A percentile compares a stretch with the other conserved stretches of the same genome.
These are phyloP conservation scores for Leccinum variicolor DNA, from an alignment of 768 basidiomycete species.

Conservation along the genomic window DNA sequence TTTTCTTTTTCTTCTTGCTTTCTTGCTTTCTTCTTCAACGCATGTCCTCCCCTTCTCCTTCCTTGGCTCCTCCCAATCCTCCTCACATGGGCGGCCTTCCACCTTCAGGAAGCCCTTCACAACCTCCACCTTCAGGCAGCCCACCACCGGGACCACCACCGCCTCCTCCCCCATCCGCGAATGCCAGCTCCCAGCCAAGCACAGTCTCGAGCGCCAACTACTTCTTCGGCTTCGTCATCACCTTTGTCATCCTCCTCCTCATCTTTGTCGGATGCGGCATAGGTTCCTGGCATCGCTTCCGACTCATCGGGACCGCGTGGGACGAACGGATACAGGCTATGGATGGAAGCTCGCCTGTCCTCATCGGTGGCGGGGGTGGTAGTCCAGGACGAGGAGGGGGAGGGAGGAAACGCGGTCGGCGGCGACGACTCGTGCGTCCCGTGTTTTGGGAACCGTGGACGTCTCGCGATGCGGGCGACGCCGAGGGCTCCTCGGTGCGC, in stretches of 20 bases:
- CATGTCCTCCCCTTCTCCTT: not conserved
- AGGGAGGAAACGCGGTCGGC: constrained; percentile 14
- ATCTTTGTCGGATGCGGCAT: constrained; percentile 52
- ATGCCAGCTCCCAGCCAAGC: not conserved
- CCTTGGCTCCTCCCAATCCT: too few relatives aligned
- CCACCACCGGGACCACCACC: not conserved
- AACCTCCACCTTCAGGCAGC: not conserved
- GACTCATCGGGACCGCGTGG: constrained; percentile 17
- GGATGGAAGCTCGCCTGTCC: constrained; percentile 3
- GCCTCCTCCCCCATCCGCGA: not conserved
- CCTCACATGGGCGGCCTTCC: not conserved
- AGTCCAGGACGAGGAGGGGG: not conserved
- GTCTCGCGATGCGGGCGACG: not conserved
- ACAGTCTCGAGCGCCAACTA: constrained; percentile 23
- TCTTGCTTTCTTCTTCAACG: not conserved
- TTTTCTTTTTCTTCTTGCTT: not conserved
- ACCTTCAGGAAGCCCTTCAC: not conserved
- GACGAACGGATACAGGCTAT: constrained; percentile 17
- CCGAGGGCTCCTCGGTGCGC: not conserved
- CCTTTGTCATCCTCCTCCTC: constrained; percentile 36
- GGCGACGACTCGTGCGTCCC: constrained; percentile 16
- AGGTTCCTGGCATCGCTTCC: constrained; percentile 41
- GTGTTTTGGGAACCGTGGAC: constrained; percentile 22
- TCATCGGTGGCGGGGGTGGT: not conserved
- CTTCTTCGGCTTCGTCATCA: constrained; percentile 33